Base-by-base conservation (phyloP, 176 grass and related monocot species). In the Hsuehochloa calcarea region DNA sequence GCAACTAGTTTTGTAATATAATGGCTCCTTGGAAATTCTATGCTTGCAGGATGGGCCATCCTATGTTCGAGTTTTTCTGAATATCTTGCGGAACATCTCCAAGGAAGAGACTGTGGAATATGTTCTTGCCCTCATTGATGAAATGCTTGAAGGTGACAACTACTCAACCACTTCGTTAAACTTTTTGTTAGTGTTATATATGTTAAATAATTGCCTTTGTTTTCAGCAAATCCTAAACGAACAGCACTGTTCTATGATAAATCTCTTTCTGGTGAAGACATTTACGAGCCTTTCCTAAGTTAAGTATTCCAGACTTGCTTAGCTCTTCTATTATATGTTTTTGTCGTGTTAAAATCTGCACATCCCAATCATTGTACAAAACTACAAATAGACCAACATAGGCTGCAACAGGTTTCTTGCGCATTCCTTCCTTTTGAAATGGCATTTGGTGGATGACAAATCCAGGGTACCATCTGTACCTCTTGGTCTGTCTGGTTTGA, bases 81-180 rank as follows among this genome's bases (percentile, higher is more conserved):
- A 95, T 87, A 96, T 98, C 70, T 68, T 98, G 63, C 68, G 74
- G 80, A 89, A 85, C 39, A 88, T 96, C 84, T 92, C 91, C 5
- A 96, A 98, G 86, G 96, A 98, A 90, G 96, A 98, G 44, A 94
- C 96, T 52, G 90, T 96, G 58, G 96, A 98, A 83, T 98, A 98
- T 73, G 96, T 92, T 73, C 86, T 98, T 86, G 93, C 96, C 54
- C 91, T 98, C 50, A 89, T 98, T 88, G 96, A 95, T 89, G 93
- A 98, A 49, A 95, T 98, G 84, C 91, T 98, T 82, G 75, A 90
- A 87, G 94, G 96, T 98, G 61, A 79, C 14, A 82, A 52, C 80
- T 81, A 78, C 60, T 44, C 67, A 80, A 55, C 46, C 41, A n/a
- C 54, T 29, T 52, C 3, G 47, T 65, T 75, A 40, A 75, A 40